Conservation (phyloP, 192 early-diverging fungal species). For the Umbelopsis ramanniana region DNA sequence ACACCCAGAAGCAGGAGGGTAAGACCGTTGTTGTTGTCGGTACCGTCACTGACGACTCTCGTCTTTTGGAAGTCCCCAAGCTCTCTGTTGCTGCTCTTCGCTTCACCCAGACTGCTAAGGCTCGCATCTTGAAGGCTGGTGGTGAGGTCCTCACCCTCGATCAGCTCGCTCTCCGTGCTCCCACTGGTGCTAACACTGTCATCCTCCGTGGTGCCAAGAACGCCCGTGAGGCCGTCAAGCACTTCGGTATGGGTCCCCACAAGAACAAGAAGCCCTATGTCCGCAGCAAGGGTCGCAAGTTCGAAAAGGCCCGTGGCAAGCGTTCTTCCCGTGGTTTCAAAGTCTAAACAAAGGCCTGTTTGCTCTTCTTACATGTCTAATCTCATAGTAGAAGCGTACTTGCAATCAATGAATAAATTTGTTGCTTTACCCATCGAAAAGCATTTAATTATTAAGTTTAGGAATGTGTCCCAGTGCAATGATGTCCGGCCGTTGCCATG, state of each 20-base stretch:
- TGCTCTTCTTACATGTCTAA: constrained; percentile 16
- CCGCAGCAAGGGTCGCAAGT: constrained; percentile 99
- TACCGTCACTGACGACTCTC: constrained; percentile 96
- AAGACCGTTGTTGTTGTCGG: constrained; percentile 96
- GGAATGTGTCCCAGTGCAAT: too few relatives aligned
- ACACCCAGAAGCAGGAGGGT: constrained; percentile 77
- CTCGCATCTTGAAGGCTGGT: constrained; percentile 97
- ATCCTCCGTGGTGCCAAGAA: constrained; percentile 96
- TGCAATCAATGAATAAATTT: constrained; percentile 25
- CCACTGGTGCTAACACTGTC: constrained; percentile 93
- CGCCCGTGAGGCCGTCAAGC: constrained; percentile 98
- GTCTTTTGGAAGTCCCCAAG: constrained; percentile 93
- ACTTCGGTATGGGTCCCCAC: constrained; percentile 83
- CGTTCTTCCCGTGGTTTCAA: constrained; percentile 99
- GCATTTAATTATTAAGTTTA: neutral
- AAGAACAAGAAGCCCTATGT: constrained; percentile 80
- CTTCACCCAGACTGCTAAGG: constrained; percentile 95
- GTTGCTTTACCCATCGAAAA: constrained; percentile 25
- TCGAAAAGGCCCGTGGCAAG: constrained; percentile 99
- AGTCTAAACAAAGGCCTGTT: constrained; percentile 56
- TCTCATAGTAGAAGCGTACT: constrained; percentile 17
- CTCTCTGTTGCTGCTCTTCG: constrained; percentile 94
- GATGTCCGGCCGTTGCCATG: too few relatives aligned
- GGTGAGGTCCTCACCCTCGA: constrained; percentile 99
- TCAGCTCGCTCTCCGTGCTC: constrained; percentile 98